Conservation (phyloP, 2,329 filamentous ascomycete species). For the Aspergillus tanneri region DNA sequence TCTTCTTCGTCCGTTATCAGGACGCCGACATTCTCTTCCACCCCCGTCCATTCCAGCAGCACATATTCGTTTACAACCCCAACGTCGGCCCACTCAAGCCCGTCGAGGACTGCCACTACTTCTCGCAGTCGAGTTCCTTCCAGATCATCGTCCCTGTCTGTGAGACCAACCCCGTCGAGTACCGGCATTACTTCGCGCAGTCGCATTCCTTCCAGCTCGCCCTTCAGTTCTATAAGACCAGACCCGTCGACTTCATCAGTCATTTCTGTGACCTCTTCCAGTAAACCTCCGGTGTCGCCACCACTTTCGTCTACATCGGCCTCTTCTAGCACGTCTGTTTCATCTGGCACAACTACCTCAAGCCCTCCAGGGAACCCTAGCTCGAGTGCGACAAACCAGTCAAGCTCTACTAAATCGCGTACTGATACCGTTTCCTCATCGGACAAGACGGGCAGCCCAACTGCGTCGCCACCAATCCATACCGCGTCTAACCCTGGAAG, state of each 20-base stretch:
- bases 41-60: not conserved
- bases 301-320: too few species aligned
- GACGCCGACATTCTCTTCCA: not conserved
- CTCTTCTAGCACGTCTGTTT: too few species aligned
- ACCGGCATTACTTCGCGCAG: not conserved
- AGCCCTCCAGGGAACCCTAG: not conserved
- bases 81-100: not conserved
- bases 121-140: not conserved
- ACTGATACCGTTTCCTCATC: constrained; percentile 4
- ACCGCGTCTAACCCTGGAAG: constrained; percentile 8
- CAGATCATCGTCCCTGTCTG: constrained; percentile 1
- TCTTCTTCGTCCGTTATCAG: not conserved
- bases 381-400: not conserved
- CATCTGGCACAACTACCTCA: too few species aligned
- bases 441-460: not conserved
- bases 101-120: not conserved
- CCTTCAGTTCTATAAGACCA: not conserved
- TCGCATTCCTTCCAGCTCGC: not conserved
- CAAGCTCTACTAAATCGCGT: not conserved
- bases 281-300: not conserved
- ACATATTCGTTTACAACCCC: constrained; percentile 1
- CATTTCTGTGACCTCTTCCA: not conserved
- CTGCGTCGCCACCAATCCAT: not conserved
- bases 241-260: not conserved
- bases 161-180: not conserved